Conservation (phyloP, 352 stramenopile genomes). For the Phytophthora podocarpi region DNA sequence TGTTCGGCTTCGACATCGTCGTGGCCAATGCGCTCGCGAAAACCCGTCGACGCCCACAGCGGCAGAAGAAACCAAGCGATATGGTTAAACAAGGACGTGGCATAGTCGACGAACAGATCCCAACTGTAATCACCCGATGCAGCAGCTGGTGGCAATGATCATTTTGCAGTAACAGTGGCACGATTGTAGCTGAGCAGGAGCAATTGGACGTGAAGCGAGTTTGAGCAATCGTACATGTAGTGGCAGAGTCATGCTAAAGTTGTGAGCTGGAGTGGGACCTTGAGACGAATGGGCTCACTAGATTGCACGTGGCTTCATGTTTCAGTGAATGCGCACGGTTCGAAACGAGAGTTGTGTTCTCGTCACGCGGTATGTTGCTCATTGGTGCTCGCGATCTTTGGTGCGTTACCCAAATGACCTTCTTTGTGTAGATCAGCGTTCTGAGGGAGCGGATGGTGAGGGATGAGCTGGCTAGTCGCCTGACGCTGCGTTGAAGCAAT, state of each 20-base stretch:
- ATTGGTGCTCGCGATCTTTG: slow-evolving; percentile 7
- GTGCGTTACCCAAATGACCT: neutral
- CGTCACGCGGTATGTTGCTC: slow-evolving; percentile 4
- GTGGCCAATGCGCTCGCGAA: slow-evolving; percentile 16
- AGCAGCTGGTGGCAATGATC: slow-evolving; percentile 12
- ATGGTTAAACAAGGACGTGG: slow-evolving; percentile 20
- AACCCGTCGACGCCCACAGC: slow-evolving; percentile 16
- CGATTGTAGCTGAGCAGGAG: slow-evolving; percentile 13
- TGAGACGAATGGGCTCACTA: slow-evolving; percentile 13
- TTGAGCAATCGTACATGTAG: slow-evolving; percentile 22
- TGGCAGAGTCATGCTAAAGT: slow-evolving; percentile 12
- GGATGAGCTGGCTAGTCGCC: slow-evolving; percentile 11
- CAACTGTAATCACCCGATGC: slow-evolving; percentile 7
- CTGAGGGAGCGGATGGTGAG: slow-evolving; percentile 17
- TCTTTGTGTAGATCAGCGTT: slow-evolving; percentile 18
- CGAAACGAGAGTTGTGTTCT: slow-evolving; percentile 1
- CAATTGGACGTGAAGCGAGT: neutral
- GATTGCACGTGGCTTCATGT: neutral
- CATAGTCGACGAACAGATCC: slow-evolving; percentile 22
- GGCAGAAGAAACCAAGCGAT: slow-evolving; percentile 18
- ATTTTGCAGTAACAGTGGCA: neutral
- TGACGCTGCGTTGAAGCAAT: slow-evolving; percentile 10
- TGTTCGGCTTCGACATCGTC: slow-evolving; percentile 2
- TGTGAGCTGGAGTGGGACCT: slow-evolving; percentile 11
- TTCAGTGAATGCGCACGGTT: slow-evolving; percentile 7